Percentiles rank a stretch among this genome's conserved stretches.
Evolutionary conservation across 371 early-diverging fungal genomes (phyloP).

Genomic region (Mucor lusitanicus): DNA sequence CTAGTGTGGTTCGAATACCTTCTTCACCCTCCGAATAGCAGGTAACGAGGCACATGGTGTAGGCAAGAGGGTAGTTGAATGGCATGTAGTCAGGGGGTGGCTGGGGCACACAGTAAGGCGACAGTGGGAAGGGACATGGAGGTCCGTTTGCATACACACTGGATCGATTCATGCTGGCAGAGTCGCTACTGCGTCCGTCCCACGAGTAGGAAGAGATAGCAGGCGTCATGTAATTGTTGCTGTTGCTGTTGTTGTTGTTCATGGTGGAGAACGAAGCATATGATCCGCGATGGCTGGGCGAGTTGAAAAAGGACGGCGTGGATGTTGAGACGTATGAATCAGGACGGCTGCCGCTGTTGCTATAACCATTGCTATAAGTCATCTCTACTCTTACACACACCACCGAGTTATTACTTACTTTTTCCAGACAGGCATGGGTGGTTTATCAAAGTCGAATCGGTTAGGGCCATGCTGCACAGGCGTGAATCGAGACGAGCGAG

Average conservation of each 20-base stretch:
- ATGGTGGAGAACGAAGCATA: constrained; percentile 7
- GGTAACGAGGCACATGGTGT: constrained; percentile 79
- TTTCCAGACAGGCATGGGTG: constrained; percentile 45
- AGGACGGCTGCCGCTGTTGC: constrained; percentile 11
- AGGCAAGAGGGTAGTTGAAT: constrained; percentile 69
- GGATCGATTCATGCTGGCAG: background rate
- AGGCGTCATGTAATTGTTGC: constrained; percentile 4
- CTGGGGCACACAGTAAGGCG: constrained; percentile 40
- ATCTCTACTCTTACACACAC: no score
- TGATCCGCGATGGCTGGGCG: constrained; percentile 11
- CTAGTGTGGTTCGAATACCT: constrained; percentile 91
- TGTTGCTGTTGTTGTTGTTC: background rate
- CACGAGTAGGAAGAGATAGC: constrained; percentile 17
- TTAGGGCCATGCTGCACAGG: constrained; percentile 40
- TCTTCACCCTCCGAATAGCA: constrained; percentile 93
- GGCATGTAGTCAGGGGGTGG: constrained; percentile 61
- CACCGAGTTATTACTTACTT: constrained; percentile 16
- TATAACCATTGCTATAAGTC: background rate
- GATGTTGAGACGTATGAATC: constrained; percentile 9
- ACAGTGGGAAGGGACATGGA: constrained; percentile 42
- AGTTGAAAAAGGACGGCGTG: constrained; percentile 2
- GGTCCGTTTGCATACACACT: background rate
- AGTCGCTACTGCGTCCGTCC: constrained; percentile 20
- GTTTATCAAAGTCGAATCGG: constrained; percentile 38
- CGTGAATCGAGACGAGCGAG: constrained; percentile 43